These are phyloP conservation scores for Dysphania ambrosioides DNA, from an alignment of 148 eudicot genomes.

Conservation along the genomic window DNA sequence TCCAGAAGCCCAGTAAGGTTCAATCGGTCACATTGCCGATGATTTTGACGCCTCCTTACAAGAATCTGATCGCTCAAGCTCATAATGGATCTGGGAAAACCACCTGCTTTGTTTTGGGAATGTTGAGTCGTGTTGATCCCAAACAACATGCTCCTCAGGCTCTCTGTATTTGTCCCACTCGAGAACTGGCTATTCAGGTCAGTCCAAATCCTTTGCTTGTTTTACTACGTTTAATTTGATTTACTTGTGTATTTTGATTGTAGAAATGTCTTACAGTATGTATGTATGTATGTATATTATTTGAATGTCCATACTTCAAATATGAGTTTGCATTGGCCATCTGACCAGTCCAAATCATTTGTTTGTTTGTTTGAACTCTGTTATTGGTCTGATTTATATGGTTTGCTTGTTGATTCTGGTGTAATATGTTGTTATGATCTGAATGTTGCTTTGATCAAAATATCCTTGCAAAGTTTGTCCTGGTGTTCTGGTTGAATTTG, in stretches of 20 bases:
- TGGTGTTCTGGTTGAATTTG: no score
- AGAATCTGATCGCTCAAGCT: conserved; percentile 78
- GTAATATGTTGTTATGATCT: no score
- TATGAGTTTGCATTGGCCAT: no score
- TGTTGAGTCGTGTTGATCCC: conserved; percentile 82
- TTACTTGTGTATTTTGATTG: neutral
- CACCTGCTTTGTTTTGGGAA: conserved; percentile 85
- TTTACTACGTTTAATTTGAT: neutral
- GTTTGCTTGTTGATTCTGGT: no score
- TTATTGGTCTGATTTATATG: no score
- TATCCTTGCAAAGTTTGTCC: no score
- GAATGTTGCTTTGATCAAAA: no score
- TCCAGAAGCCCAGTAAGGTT: conserved; percentile 88
- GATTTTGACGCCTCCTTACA: conserved; percentile 75
- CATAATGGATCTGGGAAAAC: conserved; percentile 97
- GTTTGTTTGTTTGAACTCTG: no score
- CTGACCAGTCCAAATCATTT: no score
- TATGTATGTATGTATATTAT: neutral
- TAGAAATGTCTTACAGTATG: neutral
- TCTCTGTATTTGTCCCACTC: conserved; percentile 85
- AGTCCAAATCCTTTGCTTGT: neutral
- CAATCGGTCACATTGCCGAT: conserved; percentile 50
- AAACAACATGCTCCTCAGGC: conserved; percentile 63
- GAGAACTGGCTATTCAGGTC: conserved; percentile 90
- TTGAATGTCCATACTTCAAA: no score